A percentile compares a stretch with the other conserved stretches of the same genome.
phyloP scores from a whole-genome alignment of 108 stramenopile genomes.

The Skeletonema menzelii region DNA sequence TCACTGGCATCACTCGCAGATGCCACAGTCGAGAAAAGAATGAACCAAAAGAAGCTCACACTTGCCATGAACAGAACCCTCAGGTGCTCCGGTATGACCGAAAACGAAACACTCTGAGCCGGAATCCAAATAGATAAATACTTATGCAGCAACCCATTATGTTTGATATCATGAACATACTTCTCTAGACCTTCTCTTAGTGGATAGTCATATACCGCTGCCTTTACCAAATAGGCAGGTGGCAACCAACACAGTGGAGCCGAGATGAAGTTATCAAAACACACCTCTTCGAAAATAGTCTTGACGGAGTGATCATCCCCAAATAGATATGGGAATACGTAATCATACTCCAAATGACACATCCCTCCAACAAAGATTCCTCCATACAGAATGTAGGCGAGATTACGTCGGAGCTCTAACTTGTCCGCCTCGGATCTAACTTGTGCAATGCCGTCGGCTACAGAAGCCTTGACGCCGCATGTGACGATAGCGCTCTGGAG shows the following conservation, averaged over 20 bases:
- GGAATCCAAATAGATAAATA: slow-evolving; percentile 12
- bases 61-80: slow-evolving; percentile 8
- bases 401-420: slow-evolving; percentile 14
- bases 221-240: slow-evolving; percentile 46
- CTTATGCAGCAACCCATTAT: slow-evolving; percentile 1
- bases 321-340: slow-evolving; percentile 27
- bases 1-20: not conserved
- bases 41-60: slow-evolving; percentile 21
- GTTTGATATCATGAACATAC: slow-evolving; percentile 11
- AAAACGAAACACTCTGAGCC: slow-evolving; percentile 1
- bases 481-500: slow-evolving; percentile 27
- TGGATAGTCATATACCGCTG: slow-evolving; percentile 19
- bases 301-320: not conserved
- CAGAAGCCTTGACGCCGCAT: slow-evolving; percentile 35
- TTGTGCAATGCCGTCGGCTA: slow-evolving; percentile 45
- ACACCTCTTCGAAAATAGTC: not conserved
- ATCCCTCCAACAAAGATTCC: slow-evolving; percentile 31
- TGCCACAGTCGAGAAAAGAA: not conserved
- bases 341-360: slow-evolving; percentile 36
- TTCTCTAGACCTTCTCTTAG: slow-evolving; percentile 2
- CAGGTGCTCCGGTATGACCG: slow-evolving; percentile 5
- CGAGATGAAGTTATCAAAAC: slow-evolving; percentile 33
- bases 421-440: slow-evolving; percentile 12
- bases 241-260: slow-evolving; percentile 46
- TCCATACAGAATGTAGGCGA: slow-evolving; percentile 39